phyloP scores from a whole-genome alignment of 352 stramenopile genomes.

The Pythium insidiosum region DNA sequence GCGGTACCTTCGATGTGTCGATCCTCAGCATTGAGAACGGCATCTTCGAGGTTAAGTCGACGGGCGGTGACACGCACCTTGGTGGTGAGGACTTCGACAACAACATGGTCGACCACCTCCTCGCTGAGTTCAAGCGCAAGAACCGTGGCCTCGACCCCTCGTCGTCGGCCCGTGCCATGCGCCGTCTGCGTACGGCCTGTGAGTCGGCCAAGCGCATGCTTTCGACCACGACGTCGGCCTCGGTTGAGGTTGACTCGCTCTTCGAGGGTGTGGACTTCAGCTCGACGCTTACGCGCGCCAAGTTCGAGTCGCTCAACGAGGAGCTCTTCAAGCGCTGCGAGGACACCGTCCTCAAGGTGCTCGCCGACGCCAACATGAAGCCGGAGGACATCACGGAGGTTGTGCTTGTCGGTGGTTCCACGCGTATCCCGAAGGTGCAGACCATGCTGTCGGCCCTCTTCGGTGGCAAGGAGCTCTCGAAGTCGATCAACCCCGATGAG shows the following conservation, averaged over 20 bases:
- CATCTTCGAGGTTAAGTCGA: conserved; percentile 97
- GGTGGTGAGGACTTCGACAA: conserved; percentile 95
- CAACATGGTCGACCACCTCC: conserved; percentile 92
- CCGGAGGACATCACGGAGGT: conserved; percentile 25
- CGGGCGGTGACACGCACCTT: conserved; percentile 92
- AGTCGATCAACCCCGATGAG: conserved; percentile 54
- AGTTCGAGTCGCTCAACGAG: conserved; percentile 82
- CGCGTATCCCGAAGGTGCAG: conserved; percentile 36
- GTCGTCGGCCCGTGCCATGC: conserved; percentile 87
- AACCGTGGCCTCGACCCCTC: conserved; percentile 86
- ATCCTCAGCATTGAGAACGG: conserved; percentile 94
- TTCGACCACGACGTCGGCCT: conserved; percentile 79
- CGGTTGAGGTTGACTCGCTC: conserved; percentile 90
- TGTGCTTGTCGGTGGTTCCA: conserved; percentile 31
- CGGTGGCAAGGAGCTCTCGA: conserved; percentile 27
- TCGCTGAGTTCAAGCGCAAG: conserved; percentile 93
- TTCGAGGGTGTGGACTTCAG: conserved; percentile 92
- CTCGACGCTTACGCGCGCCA: conserved; percentile 81
- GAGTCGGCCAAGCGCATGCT: conserved; percentile 96
- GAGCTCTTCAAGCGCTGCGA: conserved; percentile 60
- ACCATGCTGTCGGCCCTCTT: conserved; percentile 22
- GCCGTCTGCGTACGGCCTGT: conserved; percentile 94
- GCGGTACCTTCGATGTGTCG: conserved; percentile 94
- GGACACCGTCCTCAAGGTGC: conserved; percentile 46
- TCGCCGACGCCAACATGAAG: conserved; percentile 35